Conservation (phyloP, 2,329 filamentous ascomycete species). For the Neopestalotiopsis sp. region DNA sequence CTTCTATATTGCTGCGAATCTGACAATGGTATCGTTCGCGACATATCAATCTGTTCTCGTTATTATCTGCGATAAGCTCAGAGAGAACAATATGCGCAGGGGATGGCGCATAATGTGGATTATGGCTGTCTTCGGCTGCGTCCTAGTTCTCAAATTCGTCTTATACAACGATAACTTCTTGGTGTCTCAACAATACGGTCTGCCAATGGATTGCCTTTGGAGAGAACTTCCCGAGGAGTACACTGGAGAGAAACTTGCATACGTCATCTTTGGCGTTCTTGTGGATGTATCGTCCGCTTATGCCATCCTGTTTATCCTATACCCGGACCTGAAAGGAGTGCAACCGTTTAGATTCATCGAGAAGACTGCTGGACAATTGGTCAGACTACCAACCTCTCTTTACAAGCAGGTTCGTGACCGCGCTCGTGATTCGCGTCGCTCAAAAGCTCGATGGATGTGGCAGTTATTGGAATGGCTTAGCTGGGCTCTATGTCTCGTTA, state of each 20-base stretch:
- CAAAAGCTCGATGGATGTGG: constrained; percentile 11
- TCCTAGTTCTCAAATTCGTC: constrained; percentile 10
- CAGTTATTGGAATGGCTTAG: not conserved
- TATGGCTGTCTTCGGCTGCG: constrained; percentile 11
- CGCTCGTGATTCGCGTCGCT: not conserved
- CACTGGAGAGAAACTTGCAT: not conserved
- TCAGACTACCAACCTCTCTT: not conserved
- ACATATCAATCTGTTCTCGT: constrained; percentile 13
- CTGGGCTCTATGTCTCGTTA: not conserved
- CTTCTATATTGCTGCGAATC: constrained; percentile 13
- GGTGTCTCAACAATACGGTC: not conserved
- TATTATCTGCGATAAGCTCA: not conserved
- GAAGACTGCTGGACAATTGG: not conserved
- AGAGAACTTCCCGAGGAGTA: not conserved
- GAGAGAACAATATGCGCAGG: not conserved
- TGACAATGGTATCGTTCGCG: not conserved
- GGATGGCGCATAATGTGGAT: constrained; percentile 10
- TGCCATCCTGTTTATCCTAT: too few relatives aligned
- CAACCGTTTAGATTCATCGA: too few relatives aligned
- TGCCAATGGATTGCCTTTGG: not conserved
- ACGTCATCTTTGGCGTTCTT: not conserved
- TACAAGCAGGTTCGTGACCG: not conserved
- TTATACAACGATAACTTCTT: constrained; percentile 13
- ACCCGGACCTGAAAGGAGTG: too few relatives aligned
- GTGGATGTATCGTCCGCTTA: not conserved